Conservation (phyloP, 257 asterid genomes). For the Solanum megistacrolobum region DNA sequence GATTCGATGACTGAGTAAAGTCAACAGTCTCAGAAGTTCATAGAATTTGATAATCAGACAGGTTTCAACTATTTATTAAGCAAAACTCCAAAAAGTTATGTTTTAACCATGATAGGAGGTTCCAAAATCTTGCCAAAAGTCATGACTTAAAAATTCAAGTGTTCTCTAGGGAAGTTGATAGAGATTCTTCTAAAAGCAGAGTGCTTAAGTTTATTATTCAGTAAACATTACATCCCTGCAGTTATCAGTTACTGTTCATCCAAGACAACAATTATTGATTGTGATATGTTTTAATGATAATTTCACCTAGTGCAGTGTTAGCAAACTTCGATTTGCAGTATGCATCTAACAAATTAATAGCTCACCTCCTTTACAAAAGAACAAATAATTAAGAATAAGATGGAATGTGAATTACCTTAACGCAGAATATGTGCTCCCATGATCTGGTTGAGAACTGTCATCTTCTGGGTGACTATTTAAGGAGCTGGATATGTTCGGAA, state of each 20-base stretch:
- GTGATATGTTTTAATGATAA: neutral
- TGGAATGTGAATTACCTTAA: slow-evolving; percentile 41
- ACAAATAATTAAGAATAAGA: neutral
- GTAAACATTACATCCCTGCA: neutral
- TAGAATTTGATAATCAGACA: neutral
- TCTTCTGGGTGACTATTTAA: slow-evolving; percentile 25
- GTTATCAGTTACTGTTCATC: neutral
- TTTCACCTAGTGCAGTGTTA: neutral
- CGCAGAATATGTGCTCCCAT: slow-evolving; percentile 23
- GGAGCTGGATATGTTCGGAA: slow-evolving; percentile 32
- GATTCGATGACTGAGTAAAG: neutral
- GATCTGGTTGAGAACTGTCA: slow-evolving; percentile 21
- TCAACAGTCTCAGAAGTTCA: neutral
- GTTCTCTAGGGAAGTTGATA: neutral
- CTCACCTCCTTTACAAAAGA: neutral
- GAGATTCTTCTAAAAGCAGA: neutral
- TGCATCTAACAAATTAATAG: neutral
- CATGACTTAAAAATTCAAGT: neutral
- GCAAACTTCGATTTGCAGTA: neutral
- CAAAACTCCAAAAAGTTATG: neutral
- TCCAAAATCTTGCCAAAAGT: neutral
- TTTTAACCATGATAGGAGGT: neutral
- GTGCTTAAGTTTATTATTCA: neutral
- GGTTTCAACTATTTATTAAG: neutral
- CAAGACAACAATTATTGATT: neutral